Evolutionary conservation across 1,284 basidiomycete species (phyloP).

Genomic region (Moesziomyces antarcticus): DNA sequence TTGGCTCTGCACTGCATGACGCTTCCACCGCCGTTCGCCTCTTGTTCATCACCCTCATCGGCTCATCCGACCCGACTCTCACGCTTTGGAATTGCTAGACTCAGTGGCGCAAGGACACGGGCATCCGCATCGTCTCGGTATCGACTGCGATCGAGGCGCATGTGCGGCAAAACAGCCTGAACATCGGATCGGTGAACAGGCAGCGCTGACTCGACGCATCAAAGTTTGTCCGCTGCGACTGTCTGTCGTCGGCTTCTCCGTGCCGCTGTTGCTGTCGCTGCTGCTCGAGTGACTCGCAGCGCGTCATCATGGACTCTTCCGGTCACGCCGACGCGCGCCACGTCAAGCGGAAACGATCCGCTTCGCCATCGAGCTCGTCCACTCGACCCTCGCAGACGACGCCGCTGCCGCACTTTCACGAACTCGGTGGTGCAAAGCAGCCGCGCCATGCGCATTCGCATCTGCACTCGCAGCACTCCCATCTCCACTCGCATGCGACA

Average conservation of each 20-base stretch:
- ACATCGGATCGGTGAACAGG: no score
- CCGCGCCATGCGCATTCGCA: constrained; percentile 11
- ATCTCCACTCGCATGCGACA: constrained; percentile 9
- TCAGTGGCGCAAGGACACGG: no score
- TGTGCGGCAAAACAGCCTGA: no score
- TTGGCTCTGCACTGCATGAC: constrained; percentile 1
- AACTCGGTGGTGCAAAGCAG: constrained; percentile 10
- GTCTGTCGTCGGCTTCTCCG: neutral
- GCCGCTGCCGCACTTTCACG: constrained; percentile 22
- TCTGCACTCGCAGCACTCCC: constrained; percentile 6
- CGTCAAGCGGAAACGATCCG: constrained; percentile 28
- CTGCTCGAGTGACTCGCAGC: neutral
- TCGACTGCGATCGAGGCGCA: no score
- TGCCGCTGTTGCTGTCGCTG: neutral
- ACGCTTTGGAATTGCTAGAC: no score
- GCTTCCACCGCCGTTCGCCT: neutral
- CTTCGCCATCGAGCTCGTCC: constrained; percentile 11
- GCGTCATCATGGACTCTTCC: constrained; percentile 7
- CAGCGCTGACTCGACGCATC: constrained; percentile 16
- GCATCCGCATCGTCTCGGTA: no score
- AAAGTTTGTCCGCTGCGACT: constrained; percentile 6
- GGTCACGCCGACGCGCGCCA: constrained; percentile 4
- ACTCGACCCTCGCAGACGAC: constrained; percentile 4
- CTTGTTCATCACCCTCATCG: constrained; percentile 8
- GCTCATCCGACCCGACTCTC: neutral